Evolutionary conservation across 352 stramenopile genomes (phyloP), one percentile per base, ranked within the genome.

Genomic region (Phytophthora pseudosyringae): DNA sequence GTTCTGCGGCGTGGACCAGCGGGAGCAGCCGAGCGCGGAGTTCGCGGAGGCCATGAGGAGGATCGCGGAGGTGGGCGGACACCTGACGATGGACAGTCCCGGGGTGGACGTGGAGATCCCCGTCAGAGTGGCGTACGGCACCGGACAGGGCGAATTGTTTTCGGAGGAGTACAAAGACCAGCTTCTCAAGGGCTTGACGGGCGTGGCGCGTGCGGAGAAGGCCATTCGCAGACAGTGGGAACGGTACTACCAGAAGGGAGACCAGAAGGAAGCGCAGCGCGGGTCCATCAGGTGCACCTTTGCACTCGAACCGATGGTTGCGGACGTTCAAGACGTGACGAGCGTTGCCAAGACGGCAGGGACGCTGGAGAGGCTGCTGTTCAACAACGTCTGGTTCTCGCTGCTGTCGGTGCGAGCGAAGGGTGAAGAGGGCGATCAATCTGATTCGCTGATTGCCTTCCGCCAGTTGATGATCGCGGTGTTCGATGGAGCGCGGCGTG

Each of bases 301-400:
- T 32, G 62, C 48, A 8, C 31, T 70, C n/a, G 62, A 70, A 9
- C 62, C 62, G 1, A 65, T 65, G 62, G 28, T 66, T 13, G 33
- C 35, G 1, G 62, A 70, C 32, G 18, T 70, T 15, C 21, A 45
- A n/a, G 18, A 51, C 3, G 32, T 47, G 4, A 3, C 28, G 13
- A 64, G 25, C 8, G 13, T 59, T 11, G 39, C 41, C 9, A 55
- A 65, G 32, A 64, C 40, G 2, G 54, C 54, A 3, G 46, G 29
- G 15, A 44, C 31, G 3, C 29, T 65, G 21, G 55, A 69, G 32
- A 29, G 36, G 18, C 21, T 65, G 46, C 5, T 64, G 31, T 18
- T 59, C 7, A 64, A 65, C 9, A 64, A 65, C 15, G 48, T 66
- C 4, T 66, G 62, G 62, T 65, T 70, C 47, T 65, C 55, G 8